phyloP scores from a whole-genome alignment of 352 stramenopile species.

The Paralagenidium karlingii region DNA sequence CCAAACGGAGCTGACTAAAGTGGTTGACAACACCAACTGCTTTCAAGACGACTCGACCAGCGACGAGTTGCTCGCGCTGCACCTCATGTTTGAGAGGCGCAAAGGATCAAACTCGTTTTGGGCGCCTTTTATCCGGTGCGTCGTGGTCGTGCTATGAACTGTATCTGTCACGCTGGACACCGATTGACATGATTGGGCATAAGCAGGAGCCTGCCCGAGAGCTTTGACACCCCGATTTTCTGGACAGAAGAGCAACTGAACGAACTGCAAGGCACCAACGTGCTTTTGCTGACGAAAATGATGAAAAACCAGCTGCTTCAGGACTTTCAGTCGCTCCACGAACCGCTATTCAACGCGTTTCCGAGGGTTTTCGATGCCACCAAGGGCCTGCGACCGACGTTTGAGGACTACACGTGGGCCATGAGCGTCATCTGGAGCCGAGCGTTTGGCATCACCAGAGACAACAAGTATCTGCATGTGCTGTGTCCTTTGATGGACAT shows the following conservation, averaged over 20 bases:
- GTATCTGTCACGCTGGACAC: not conserved
- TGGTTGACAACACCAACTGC: conserved; percentile 22
- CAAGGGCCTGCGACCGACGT: conserved; percentile 9
- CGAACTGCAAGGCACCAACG: conserved; percentile 36
- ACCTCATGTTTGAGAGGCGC: conserved; percentile 42
- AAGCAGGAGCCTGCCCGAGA: conserved; percentile 27
- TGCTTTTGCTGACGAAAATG: conserved; percentile 37
- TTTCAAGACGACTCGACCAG: conserved; percentile 22
- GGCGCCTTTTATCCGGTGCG: conserved; percentile 34
- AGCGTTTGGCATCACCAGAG: conserved; percentile 38
- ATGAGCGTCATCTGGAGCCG: conserved; percentile 69
- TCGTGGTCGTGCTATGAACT: too few species aligned
- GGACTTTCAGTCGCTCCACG: conserved; percentile 49
- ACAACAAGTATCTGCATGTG: conserved; percentile 25
- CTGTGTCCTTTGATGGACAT: conserved; percentile 63
- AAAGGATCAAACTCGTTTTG: conserved; percentile 32
- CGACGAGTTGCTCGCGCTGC: conserved; percentile 42
- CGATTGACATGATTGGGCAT: not conserved
- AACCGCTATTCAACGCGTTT: conserved; percentile 26
- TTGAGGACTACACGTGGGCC: conserved; percentile 58
- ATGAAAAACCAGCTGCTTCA: conserved; percentile 45
- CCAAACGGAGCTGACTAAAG: conserved; percentile 20
- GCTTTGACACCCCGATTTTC: conserved; percentile 45
- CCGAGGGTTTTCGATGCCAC: conserved; percentile 20
- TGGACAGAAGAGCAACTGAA: conserved; percentile 30